Conservation (phyloP, 2,329 filamentous ascomycete genomes). For the Lasiodiplodia theobromae region DNA sequence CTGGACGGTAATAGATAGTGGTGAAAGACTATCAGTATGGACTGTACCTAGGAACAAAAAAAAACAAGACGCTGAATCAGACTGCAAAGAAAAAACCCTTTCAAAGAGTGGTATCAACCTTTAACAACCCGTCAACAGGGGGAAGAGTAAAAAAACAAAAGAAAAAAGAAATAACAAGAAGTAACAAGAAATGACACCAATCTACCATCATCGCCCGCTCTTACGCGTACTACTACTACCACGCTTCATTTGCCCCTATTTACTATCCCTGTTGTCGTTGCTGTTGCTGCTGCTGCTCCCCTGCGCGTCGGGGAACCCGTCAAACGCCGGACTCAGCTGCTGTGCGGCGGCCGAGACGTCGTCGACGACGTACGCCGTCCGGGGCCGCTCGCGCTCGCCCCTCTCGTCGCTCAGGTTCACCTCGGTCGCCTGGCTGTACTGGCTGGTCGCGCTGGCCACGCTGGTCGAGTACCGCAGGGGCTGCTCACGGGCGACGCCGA, state of each 20-base stretch:
- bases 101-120: slow-evolving; percentile 27
- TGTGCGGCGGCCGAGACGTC: not conserved
- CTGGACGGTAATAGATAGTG: not conserved
- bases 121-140: not conserved
- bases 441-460: not conserved
- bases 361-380: slow-evolving; percentile 6
- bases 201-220: not conserved
- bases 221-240: not conserved
- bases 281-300: not conserved
- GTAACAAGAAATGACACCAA: not conserved
- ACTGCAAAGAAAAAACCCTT: not conserved
- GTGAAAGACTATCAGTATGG: not conserved
- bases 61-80: not conserved
- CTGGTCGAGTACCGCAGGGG: not conserved
- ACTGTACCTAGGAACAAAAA: not conserved
- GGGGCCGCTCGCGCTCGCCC: not conserved
- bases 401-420: not conserved
- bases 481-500: slow-evolving; percentile 1
- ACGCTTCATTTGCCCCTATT: not conserved
- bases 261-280: not conserved
- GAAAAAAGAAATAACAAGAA: not conserved
- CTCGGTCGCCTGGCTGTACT: slow-evolving; percentile 17
- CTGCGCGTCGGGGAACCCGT: not conserved
- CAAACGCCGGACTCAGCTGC: not conserved
- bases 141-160: not conserved